Conservation (phyloP, 2,329 filamentous ascomycete genomes). For the Alternaria sp. region DNA sequence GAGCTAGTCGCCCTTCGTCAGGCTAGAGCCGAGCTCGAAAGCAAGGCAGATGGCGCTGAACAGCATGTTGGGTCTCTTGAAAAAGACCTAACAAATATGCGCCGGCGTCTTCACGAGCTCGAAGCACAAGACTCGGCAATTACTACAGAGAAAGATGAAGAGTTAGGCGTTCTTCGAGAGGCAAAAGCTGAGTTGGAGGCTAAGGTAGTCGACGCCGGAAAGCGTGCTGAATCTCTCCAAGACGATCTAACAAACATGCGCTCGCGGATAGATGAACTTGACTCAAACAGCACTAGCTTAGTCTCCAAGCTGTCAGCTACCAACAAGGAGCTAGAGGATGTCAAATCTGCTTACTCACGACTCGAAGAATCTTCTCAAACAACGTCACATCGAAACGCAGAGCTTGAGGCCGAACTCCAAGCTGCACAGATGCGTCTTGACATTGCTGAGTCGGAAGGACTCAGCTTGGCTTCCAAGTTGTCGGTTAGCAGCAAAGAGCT, state of each 20-base stretch:
- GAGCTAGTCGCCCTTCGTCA: conserved; percentile 26
- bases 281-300: conserved; percentile 31
- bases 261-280: conserved; percentile 23
- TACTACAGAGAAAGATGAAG: conserved; percentile 5
- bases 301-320: conserved; percentile 22
- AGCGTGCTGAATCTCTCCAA: conserved; percentile 20
- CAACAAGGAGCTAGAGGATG: conserved; percentile 22
- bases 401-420: conserved; percentile 30
- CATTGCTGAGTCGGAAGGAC: conserved; percentile 32
- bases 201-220: conserved; percentile 18
- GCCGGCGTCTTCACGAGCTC: conserved; percentile 14
- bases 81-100: conserved; percentile 25
- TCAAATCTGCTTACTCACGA: conserved; percentile 18
- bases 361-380: conserved; percentile 19
- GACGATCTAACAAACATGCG: conserved; percentile 25
- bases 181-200: conserved; percentile 20
- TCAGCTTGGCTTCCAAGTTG: conserved; percentile 31
- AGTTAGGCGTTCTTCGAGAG: conserved; percentile 23
- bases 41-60: conserved; percentile 17
- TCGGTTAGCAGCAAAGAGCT: conserved; percentile 21
- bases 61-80: conserved; percentile 20
- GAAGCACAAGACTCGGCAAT: conserved; percentile 17
- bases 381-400: conserved; percentile 10
- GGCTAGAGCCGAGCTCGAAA: conserved; percentile 19
- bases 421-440: conserved; percentile 33